phyloP scores from a whole-genome alignment of 352 stramenopile species.

The Phytophthora ohioensis region DNA sequence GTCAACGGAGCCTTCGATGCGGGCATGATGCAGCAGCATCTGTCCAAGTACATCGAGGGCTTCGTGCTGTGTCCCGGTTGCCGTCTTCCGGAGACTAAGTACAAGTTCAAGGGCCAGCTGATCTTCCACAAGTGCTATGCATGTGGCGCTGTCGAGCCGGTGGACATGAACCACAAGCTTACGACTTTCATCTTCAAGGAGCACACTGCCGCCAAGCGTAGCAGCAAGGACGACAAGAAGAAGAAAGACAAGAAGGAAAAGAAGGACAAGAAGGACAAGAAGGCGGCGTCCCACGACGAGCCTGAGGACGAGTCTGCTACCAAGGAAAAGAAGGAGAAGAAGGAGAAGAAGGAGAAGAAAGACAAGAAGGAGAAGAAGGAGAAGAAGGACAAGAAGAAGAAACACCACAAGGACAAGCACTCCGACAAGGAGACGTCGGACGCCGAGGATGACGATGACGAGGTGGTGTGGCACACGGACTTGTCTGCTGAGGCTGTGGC shows the following conservation, averaged over 20 bases:
- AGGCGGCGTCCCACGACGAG: conserved; percentile 58
- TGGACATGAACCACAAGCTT: conserved; percentile 99
- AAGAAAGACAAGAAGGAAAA: conserved; percentile 85
- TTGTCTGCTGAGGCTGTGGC: conserved; percentile 84
- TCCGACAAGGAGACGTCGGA: conserved; percentile 72
- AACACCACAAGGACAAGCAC: conserved; percentile 86
- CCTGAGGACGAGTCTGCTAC: conserved; percentile 67
- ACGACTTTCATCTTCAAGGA: conserved; percentile 97
- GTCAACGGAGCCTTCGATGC: conserved; percentile 98
- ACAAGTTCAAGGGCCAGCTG: conserved; percentile 98
- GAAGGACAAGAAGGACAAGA: conserved; percentile 62
- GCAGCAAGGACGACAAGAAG: conserved; percentile 87
- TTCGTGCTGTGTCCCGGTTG: conserved; percentile 99
- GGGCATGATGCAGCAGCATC: conserved; percentile 93
- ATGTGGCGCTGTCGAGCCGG: conserved; percentile 96
- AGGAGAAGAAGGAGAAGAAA: conserved; percentile 73
- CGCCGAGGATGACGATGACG: conserved; percentile 73
- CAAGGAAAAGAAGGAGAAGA: conserved; percentile 66
- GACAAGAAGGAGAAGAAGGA: conserved; percentile 84
- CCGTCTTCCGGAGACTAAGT: conserved; percentile 98
- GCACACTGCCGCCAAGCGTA: conserved; percentile 93
- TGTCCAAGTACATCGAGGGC: conserved; percentile 98
- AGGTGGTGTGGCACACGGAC: conserved; percentile 89
- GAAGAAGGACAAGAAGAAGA: conserved; percentile 85
- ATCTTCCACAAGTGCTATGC: conserved; percentile 99